Evolutionary conservation across 2,329 filamentous ascomycete species (phyloP), one percentile per base, ranked within the genome.

Genomic region (Aspergillus piperis): DNA sequence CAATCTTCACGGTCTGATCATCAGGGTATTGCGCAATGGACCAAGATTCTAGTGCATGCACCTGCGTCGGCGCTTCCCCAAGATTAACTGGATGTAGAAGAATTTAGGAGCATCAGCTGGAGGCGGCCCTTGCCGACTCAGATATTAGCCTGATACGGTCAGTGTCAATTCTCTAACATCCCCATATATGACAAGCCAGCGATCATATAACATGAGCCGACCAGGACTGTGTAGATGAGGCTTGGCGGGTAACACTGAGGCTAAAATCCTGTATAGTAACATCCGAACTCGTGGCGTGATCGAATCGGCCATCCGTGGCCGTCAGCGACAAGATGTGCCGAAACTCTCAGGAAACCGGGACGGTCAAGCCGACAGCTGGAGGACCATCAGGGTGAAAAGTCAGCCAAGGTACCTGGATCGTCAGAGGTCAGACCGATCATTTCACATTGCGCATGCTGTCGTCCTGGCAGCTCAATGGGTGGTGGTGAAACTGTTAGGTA

Each of bases 401-500:
- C 47, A 27, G n/a, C 47, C 47, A 50, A 32, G 47, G 47, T 17
- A 50, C 25, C 47, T 51, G 51, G 51, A 57, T 61, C 51, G 47
- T 32, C 59, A 30, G 10, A 23, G 51, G 17, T 44, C 39, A 55
- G 36, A 50, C 47, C 47, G 47, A 50, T 50, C 47, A 50, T 49
- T 19, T 13, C 13, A 36, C 49, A 54, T 32, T 19, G 55, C 52
- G 53, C 52, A 44, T 54, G 38, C 36, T 25, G 39, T 52, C 53
- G 51, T 54, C 50, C 41, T 41, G 25, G 58, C 52, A 52, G 38
- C 54, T 48, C 48, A 49, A 50, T 50, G 38, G 39, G 47, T 44
- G 57, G 47, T 27, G 38, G 58, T 53, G 54, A 72, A 71, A 64
- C 66, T 71, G 65, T 74, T 74, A 74, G 67, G 72, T 74, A 73